phyloP scores from a whole-genome alignment of 2,329 filamentous ascomycete genomes.

The Geosmithia flava region DNA sequence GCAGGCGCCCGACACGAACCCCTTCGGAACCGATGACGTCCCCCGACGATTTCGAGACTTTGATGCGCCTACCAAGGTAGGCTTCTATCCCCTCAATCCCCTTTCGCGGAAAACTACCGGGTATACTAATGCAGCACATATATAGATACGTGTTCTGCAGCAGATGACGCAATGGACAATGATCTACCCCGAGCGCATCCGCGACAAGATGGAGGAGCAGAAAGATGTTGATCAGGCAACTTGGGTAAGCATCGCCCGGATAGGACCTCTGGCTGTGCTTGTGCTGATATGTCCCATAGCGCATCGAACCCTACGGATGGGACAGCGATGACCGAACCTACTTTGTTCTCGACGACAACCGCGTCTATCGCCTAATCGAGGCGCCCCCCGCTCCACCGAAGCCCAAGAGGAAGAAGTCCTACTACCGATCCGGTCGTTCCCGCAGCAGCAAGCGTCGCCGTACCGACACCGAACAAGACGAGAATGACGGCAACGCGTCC shows the following conservation, averaged over 20 bases:
- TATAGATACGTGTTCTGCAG: constrained; percentile 63
- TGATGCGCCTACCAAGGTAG: constrained; percentile 67
- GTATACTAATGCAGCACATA: neutral
- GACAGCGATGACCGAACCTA: constrained; percentile 79
- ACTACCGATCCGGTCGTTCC: constrained; percentile 28
- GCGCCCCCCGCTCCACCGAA: constrained; percentile 50
- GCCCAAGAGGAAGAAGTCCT: constrained; percentile 47
- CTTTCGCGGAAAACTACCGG: neutral
- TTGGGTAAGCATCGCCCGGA: constrained; percentile 51
- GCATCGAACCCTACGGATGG: constrained; percentile 78
- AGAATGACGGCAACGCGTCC: constrained; percentile 13
- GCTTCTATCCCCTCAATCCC: constrained; percentile 1
- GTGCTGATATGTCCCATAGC: constrained; percentile 25
- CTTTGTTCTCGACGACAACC: constrained; percentile 86
- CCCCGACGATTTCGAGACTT: constrained; percentile 69
- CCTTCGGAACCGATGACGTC: constrained; percentile 67
- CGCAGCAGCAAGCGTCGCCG: constrained; percentile 58
- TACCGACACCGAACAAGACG: neutral
- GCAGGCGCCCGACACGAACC: constrained; percentile 71
- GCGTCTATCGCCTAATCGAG: constrained; percentile 81
- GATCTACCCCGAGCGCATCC: constrained; percentile 73
- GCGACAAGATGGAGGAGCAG: constrained; percentile 74
- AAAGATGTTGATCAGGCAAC: constrained; percentile 68
- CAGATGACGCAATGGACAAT: constrained; percentile 85
- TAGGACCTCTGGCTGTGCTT: neutral